These are phyloP conservation scores for Entonaema liquescens DNA, from an alignment of 495 filamentous ascomycete species.

Conservation along the genomic window DNA sequence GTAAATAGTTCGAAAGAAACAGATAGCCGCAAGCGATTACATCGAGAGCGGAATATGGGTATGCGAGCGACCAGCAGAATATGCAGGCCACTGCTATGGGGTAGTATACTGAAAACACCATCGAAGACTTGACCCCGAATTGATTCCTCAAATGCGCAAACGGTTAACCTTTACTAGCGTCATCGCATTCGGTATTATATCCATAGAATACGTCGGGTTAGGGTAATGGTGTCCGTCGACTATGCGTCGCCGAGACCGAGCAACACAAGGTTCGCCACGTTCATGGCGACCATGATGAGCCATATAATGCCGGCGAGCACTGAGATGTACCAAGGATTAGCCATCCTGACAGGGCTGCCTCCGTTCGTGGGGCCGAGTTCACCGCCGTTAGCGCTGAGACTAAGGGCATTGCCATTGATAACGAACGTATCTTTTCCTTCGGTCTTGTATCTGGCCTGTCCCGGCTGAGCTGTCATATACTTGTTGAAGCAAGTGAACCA, in stretches of 20 bases:
- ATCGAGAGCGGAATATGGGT: not conserved
- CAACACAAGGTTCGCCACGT: slow-evolving; percentile 74
- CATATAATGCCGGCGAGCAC: slow-evolving; percentile 67
- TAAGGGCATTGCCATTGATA: slow-evolving; percentile 24
- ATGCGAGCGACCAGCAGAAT: not conserved
- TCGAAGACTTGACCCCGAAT: not conserved
- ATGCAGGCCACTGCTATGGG: not conserved
- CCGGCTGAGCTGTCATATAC: slow-evolving; percentile 76
- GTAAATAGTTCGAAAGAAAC: not conserved
- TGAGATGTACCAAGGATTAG: slow-evolving; percentile 67
- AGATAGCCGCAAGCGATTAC: not conserved
- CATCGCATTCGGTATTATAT: not conserved
- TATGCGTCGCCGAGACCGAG: slow-evolving; percentile 64
- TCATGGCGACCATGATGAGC: slow-evolving; percentile 76
- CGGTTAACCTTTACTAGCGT: not conserved
- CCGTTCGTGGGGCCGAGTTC: slow-evolving; percentile 30
- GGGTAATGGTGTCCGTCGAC: not conserved
- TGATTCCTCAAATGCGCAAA: not conserved
- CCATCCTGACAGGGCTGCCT: slow-evolving; percentile 59
- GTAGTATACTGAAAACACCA: not conserved
- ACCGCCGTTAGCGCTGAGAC: slow-evolving; percentile 11
- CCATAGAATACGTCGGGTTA: not conserved
- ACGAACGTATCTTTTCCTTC: slow-evolving; percentile 36
- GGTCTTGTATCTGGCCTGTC: slow-evolving; percentile 46
- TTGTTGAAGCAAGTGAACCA: slow-evolving; percentile 84